Conservation (phyloP, 345 rosid species). For the Ailanthus altissimus region DNA sequence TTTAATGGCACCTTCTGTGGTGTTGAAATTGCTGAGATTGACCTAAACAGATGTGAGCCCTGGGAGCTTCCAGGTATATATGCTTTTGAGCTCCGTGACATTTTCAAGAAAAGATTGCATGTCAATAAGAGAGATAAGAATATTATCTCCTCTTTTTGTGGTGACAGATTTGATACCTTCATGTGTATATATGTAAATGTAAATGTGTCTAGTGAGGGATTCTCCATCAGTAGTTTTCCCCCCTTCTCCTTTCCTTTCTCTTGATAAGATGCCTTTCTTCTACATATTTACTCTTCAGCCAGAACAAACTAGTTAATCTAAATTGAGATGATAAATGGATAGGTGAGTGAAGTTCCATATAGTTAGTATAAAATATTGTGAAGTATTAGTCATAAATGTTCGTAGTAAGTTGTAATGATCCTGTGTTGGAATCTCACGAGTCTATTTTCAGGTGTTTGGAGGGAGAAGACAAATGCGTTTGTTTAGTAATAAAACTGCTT, state of each 20-base stretch:
- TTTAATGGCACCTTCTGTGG: conserved; percentile 72
- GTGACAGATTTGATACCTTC: neutral
- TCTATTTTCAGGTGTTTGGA: too few species aligned
- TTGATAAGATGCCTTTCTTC: conserved; percentile 6
- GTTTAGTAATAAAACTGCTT: neutral
- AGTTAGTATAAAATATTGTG: too few species aligned
- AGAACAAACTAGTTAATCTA: neutral
- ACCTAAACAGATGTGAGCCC: conserved; percentile 92
- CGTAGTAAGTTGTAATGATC: too few species aligned
- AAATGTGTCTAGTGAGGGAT: conserved; percentile 3
- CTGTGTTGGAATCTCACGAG: too few species aligned
- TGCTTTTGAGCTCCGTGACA: neutral
- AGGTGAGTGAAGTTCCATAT: too few species aligned
- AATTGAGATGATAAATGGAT: neutral
- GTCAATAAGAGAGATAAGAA: neutral
- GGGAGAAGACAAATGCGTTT: neutral
- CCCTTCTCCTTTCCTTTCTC: neutral
- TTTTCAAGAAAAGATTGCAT: neutral
- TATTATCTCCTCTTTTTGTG: neutral
- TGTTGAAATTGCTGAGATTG: conserved; percentile 78
- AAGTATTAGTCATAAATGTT: too few species aligned
- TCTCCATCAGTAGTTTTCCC: neutral
- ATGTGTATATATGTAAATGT: neutral
- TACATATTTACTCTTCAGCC: neutral
- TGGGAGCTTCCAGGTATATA: conserved; percentile 96